phyloP scores from a whole-genome alignment of 352 stramenopile species.

The Peronospora belbahrii region DNA sequence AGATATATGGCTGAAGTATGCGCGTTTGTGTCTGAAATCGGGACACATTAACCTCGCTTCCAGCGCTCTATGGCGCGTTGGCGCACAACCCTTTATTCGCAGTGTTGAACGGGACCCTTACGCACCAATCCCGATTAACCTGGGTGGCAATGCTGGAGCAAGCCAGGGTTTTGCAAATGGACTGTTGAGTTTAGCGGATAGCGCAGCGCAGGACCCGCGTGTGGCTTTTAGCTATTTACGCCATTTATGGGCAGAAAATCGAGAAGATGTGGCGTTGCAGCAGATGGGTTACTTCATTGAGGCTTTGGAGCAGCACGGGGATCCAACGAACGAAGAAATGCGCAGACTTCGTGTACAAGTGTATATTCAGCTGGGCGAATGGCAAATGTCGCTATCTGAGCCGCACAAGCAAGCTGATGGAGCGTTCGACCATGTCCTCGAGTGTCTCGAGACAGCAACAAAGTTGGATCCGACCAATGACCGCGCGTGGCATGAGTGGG shows the following conservation, averaged over 20 bases:
- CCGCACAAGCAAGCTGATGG: slow-evolving; percentile 63
- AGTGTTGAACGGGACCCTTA: slow-evolving; percentile 67
- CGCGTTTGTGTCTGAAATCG: slow-evolving; percentile 87
- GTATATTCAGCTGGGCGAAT: slow-evolving; percentile 82
- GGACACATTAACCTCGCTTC: slow-evolving; percentile 82
- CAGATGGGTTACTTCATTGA: slow-evolving; percentile 84
- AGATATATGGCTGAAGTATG: slow-evolving; percentile 92
- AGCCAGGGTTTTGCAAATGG: slow-evolving; percentile 49
- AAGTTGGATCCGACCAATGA: slow-evolving; percentile 88
- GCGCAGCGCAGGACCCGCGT: slow-evolving; percentile 58
- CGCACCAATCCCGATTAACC: slow-evolving; percentile 59
- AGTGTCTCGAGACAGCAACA: slow-evolving; percentile 76
- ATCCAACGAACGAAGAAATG: slow-evolving; percentile 62
- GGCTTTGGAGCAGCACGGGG: slow-evolving; percentile 56
- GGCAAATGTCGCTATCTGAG: slow-evolving; percentile 73
- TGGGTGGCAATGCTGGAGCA: slow-evolving; percentile 40
- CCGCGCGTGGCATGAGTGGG: slow-evolving; percentile 98
- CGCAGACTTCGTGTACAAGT: slow-evolving; percentile 73
- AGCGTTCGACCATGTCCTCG: slow-evolving; percentile 67
- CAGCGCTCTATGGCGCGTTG: slow-evolving; percentile 74
- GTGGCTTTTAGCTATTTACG: slow-evolving; percentile 78
- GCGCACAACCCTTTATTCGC: slow-evolving; percentile 69
- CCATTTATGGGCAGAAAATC: slow-evolving; percentile 76
- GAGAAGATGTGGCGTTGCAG: slow-evolving; percentile 73
- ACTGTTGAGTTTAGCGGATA: slow-evolving; percentile 49